These are phyloP conservation scores for Malus sylvestris DNA, from an alignment of 306 rosid species.

Conservation along the genomic window DNA sequence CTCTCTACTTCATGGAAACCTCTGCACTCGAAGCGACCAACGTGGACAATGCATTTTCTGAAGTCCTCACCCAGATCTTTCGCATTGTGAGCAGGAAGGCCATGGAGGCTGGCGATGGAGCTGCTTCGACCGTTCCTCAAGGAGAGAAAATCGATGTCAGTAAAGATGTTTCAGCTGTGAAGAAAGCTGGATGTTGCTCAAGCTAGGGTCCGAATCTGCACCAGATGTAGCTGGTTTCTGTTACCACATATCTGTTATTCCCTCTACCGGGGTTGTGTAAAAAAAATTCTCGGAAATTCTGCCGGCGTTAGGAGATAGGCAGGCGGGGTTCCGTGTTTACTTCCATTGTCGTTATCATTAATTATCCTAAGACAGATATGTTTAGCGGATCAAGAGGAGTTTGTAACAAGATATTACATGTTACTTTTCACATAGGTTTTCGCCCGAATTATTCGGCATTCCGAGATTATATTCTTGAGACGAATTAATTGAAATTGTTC, in stretches of 20 bases:
- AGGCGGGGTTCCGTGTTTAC: neutral
- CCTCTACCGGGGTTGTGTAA: constrained; percentile 22
- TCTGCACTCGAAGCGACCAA: constrained; percentile 54
- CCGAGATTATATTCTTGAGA: neutral
- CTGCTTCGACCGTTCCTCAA: constrained; percentile 31
- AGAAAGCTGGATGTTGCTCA: constrained; percentile 50
- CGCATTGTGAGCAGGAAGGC: constrained; percentile 44
- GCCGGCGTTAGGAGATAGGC: constrained; percentile 13
- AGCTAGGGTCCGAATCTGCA: constrained; percentile 18
- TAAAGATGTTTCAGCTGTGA: constrained; percentile 44
- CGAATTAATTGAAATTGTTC: neutral
- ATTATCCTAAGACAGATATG: neutral
- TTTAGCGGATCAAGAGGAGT: constrained; percentile 10
- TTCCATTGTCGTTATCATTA: neutral
- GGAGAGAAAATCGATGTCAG: constrained; percentile 47
- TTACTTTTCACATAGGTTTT: constrained; percentile 2
- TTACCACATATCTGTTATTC: constrained; percentile 2
- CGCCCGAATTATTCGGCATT: neutral
- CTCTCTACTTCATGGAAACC: constrained; percentile 56
- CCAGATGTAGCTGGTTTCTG: constrained; percentile 22
- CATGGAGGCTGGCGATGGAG: constrained; percentile 32
- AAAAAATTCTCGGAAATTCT: constrained; percentile 6
- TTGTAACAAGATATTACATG: constrained; percentile 5
- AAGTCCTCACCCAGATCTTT: constrained; percentile 47
- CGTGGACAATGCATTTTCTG: constrained; percentile 41